These are phyloP conservation scores for Coemansia sp. DNA, from an alignment of 192 early-diverging fungal species.

Conservation along the genomic window DNA sequence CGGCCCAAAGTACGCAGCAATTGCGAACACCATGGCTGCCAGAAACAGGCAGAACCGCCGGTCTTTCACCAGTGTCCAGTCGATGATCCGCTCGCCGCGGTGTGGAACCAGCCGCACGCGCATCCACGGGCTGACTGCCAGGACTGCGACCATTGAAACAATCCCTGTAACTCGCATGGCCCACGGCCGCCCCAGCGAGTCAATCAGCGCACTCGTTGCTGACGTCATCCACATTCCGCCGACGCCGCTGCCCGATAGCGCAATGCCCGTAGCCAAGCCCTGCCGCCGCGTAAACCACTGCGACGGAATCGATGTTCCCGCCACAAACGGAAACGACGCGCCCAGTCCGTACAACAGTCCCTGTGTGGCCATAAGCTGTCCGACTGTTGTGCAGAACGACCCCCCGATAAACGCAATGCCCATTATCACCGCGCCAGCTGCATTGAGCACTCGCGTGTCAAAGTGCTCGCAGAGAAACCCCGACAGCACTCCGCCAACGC, in stretches of 20 bases:
- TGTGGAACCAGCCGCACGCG: constrained; percentile 42
- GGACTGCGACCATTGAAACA: constrained; percentile 36
- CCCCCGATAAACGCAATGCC: constrained; percentile 39
- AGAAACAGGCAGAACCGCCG: constrained; percentile 45
- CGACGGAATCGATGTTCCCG: constrained; percentile 46
- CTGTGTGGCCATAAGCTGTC: constrained; percentile 51
- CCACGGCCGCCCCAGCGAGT: constrained; percentile 54
- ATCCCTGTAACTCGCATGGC: constrained; percentile 57
- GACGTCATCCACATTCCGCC: constrained; percentile 59
- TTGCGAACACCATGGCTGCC: constrained; percentile 31
- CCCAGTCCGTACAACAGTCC: constrained; percentile 54
- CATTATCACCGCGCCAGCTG: constrained; percentile 46
- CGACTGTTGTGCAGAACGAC: constrained; percentile 45
- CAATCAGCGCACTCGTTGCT: constrained; percentile 47
- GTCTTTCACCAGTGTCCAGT: constrained; percentile 43
- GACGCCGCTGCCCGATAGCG: constrained; percentile 54
- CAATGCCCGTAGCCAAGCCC: constrained; percentile 57
- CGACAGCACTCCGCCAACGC: constrained; percentile 36
- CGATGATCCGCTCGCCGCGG: constrained; percentile 36
- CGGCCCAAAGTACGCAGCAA: constrained; percentile 53
- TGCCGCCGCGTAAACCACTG: constrained; percentile 55
- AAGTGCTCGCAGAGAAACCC: constrained; percentile 55
- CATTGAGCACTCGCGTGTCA: constrained; percentile 47
- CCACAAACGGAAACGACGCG: constrained; percentile 53
- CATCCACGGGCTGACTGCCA: constrained; percentile 52